phyloP scores from a whole-genome alignment of 345 rosid genomes.

The Salix udensis region DNA sequence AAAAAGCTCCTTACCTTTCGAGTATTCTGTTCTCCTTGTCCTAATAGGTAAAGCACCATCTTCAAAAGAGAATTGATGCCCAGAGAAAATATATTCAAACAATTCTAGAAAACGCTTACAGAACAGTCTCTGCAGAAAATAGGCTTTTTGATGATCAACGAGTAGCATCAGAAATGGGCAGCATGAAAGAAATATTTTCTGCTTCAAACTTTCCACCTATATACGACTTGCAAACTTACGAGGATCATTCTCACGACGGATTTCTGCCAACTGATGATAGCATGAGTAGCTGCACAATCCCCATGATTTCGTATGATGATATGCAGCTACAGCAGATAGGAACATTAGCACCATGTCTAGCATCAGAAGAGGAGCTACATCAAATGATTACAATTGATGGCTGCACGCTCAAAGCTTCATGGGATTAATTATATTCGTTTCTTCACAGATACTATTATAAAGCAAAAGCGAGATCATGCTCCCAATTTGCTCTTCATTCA shows the following conservation, averaged over 20 bases:
- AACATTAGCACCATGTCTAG: neutral
- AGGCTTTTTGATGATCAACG: neutral
- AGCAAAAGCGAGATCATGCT: neutral
- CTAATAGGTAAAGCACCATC: constrained; percentile 36
- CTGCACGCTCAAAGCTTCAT: neutral
- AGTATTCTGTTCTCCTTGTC: neutral
- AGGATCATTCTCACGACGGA: neutral
- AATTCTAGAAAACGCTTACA: constrained; percentile 35
- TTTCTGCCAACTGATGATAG: neutral
- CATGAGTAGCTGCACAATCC: neutral
- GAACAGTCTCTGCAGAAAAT: constrained; percentile 6
- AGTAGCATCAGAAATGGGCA: neutral
- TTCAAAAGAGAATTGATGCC: constrained; percentile 42
- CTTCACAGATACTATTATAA: no score
- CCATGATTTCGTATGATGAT: neutral
- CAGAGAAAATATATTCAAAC: constrained; percentile 38
- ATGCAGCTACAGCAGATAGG: neutral
- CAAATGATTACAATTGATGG: neutral
- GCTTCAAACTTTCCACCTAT: neutral
- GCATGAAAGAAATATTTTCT: neutral
- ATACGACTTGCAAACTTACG: neutral
- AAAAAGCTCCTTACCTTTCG: neutral
- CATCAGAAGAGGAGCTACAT: neutral
- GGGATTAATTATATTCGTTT: neutral
- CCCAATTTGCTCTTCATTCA: neutral